Evolutionary conservation across 1,139 yeast species (phyloP), one percentile per base, ranked within the genome.

Genomic region (Debaryomyces udenii): DNA sequence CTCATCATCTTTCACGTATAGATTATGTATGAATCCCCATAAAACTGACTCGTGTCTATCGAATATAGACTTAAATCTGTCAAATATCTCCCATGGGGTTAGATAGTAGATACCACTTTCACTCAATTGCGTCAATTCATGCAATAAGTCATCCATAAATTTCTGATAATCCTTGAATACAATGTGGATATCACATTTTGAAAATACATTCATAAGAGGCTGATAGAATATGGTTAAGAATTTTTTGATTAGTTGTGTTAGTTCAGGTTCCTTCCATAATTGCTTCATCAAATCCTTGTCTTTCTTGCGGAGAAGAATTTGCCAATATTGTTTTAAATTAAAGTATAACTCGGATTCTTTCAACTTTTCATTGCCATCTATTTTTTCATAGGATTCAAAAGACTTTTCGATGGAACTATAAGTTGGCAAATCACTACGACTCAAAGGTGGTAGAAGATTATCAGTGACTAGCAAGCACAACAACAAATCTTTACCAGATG

Each of bases 191-290:
- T 85, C 81, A 20, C 96, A 89, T 39, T 80, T 78, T 45, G 84
- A 81, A 64, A 91, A 86, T 1, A 91, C 73, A 32, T 74, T 76
- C 48, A 90, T 86, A 56, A 91, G 67, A 1, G 97, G 97, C 48
- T 87, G 89, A 59, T 90, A 90, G 51, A 91, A 86, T 42, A 89
- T 74, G 0, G 90, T 78, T 31, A 91, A 73, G 29, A 88, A 69
- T 42, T 86, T 87, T 49, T 85, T 85, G 42, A 90, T 68, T 32
- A 91, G 69, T 35, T 72, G 73, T 17, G 90, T 81, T 31, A 94
- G 67, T 52, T 85, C 87, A 0, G 93, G 90, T 53, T 90, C 96
- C 40, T 81, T 81, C 94, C 96, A 88, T 35, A 91, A 63, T 55
- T 83, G 81, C 51, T 83, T 83, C 70, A 90, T 63, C 35, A 84